These are phyloP conservation scores for Pichia exigua DNA, from an alignment of 805 yeast genomes.

Conservation along the genomic window DNA sequence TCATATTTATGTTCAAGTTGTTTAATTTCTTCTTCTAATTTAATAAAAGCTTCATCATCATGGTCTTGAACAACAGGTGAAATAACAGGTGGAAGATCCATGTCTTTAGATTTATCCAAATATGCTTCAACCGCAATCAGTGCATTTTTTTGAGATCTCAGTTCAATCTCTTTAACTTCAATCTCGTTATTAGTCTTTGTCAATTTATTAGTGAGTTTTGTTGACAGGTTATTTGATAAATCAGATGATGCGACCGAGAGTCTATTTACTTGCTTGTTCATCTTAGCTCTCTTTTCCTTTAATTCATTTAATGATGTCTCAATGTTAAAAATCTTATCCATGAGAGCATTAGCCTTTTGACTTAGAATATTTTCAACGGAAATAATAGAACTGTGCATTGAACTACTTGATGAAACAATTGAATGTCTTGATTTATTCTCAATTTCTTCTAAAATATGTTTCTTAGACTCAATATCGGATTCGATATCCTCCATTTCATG, in stretches of 20 bases:
- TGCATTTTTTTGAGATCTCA: constrained; percentile 11
- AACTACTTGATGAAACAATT: constrained; percentile 4
- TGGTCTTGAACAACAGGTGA: neutral
- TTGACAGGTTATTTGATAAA: neutral
- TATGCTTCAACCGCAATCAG: constrained; percentile 12
- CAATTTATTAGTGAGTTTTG: constrained; percentile 1
- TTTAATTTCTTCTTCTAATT: constrained; percentile 8
- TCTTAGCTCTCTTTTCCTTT: neutral
- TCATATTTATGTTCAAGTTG: constrained; percentile 5
- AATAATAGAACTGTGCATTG: neutral
- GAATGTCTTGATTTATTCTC: constrained; percentile 6
- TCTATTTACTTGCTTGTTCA: constrained; percentile 9
- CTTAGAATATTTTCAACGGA: constrained; percentile 10
- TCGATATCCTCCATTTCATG: constrained; percentile 10
- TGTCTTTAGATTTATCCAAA: constrained; percentile 8
- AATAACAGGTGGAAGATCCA: constrained; percentile 7
- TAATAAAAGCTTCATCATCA: neutral
- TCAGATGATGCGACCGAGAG: constrained; percentile 9
- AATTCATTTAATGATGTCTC: neutral
- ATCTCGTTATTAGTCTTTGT: constrained; percentile 5
- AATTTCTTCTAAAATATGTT: constrained; percentile 8
- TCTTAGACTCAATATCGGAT: constrained; percentile 9
- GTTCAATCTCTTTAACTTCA: constrained; percentile 10
- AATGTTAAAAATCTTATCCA: constrained; percentile 1
- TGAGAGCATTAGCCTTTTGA: constrained; percentile 1